These are phyloP conservation scores for Globisporangium carolinianum DNA, from an alignment of 352 stramenopile species.

Conservation along the genomic window DNA sequence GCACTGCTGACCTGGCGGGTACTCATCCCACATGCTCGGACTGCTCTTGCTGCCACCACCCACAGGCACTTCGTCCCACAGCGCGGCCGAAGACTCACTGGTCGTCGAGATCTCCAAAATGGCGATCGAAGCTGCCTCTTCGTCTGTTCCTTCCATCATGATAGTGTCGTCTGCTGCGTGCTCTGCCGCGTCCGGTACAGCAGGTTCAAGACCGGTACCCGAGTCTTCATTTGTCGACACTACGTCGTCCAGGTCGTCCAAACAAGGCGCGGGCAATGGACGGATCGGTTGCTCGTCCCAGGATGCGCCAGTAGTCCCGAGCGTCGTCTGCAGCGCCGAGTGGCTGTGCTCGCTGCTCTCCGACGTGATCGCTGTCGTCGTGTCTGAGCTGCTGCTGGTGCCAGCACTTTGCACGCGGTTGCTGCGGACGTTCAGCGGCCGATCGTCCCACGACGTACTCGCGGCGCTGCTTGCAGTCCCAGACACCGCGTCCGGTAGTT, in stretches of 20 bases:
- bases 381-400: not conserved
- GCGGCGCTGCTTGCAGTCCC: not conserved
- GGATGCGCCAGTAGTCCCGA: not conserved
- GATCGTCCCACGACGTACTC: conserved; percentile 6
- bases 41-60: conserved; percentile 1
- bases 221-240: not conserved
- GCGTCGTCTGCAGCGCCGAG: not conserved
- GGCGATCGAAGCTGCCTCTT: not conserved
- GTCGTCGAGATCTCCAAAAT: too few species aligned
- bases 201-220: too few species aligned
- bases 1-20: not conserved
- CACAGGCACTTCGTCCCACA: conserved; percentile 1
- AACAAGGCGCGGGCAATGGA: not conserved
- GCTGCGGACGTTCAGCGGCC: conserved; percentile 6
- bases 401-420: not conserved
- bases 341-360: not conserved
- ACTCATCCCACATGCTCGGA: conserved; percentile 2
- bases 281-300: conserved; percentile 17
- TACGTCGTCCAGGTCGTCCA: not conserved
- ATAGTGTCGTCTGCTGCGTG: not conserved
- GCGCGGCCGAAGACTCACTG: too few species aligned
- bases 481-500: not conserved
- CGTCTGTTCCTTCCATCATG: not conserved
- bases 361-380: not conserved
- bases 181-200: too few species aligned